phyloP scores from a whole-genome alignment of 371 early-diverging fungal species.

The Syncephalis fuscata region DNA sequence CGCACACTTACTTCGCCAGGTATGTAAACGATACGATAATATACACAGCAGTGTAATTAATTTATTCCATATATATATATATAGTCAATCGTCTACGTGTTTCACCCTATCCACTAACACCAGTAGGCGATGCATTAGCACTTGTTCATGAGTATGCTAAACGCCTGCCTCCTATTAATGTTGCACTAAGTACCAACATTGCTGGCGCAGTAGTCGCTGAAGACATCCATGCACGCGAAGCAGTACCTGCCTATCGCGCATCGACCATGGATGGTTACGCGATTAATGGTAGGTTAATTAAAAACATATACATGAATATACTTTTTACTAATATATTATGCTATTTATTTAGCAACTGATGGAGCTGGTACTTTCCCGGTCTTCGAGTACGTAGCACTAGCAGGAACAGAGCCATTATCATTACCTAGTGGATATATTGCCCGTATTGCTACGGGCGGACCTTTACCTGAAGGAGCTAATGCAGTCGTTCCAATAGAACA shows the following conservation, averaged over 20 bases:
- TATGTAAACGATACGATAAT: not conserved
- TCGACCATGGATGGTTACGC: constrained; percentile 91
- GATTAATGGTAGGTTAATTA: constrained; percentile 34
- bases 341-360: constrained; percentile 30
- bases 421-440: constrained; percentile 40
- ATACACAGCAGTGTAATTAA: not conserved
- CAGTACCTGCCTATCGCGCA: constrained; percentile 75
- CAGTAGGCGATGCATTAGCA: constrained; percentile 45
- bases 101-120: constrained; percentile 68
- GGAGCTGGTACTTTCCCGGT: constrained; percentile 67
- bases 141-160: constrained; percentile 24
- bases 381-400: constrained; percentile 33
- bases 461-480: constrained; percentile 60
- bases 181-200: constrained; percentile 25
- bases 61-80: constrained; percentile 1
- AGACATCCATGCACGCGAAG: constrained; percentile 49
- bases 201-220: constrained; percentile 55
- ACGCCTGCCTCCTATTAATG: constrained; percentile 12
- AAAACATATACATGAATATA: not conserved
- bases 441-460: constrained; percentile 78
- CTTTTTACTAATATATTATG: not conserved
- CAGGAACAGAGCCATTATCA: not conserved
- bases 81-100: constrained; percentile 47
- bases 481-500: constrained; percentile 92
- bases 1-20: not conserved